Evolutionary conservation across 148 eudicot species (phyloP).

Genomic region (Cornus kousa): DNA sequence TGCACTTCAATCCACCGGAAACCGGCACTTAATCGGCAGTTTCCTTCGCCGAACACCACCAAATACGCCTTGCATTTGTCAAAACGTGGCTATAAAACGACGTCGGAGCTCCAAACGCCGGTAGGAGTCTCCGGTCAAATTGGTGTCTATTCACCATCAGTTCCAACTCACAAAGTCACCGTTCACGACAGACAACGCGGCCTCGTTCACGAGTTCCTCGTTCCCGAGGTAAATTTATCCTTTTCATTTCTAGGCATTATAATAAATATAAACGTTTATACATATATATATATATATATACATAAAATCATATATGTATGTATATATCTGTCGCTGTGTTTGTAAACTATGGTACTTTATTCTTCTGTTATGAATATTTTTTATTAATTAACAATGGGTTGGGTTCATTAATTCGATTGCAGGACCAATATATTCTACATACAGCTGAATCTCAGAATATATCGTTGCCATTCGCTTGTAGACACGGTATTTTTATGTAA

Average conservation of each 20-base stretch:
- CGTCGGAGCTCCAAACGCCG: slow-evolving; percentile 44
- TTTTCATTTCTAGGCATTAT: background rate
- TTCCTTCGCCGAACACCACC: slow-evolving; percentile 8
- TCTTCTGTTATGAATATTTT: too few relatives aligned
- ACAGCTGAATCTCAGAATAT: slow-evolving; percentile 89
- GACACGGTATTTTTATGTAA: slow-evolving; percentile 71
- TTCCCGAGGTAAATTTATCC: slow-evolving; percentile 64
- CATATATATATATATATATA: too few relatives aligned
- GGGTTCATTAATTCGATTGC: slow-evolving; percentile 13
- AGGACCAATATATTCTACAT: slow-evolving; percentile 93
- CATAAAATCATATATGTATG: background rate
- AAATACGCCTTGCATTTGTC: slow-evolving; percentile 7
- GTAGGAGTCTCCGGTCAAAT: slow-evolving; percentile 19
- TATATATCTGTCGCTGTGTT: background rate
- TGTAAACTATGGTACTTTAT: too few relatives aligned
- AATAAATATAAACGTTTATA: too few relatives aligned
- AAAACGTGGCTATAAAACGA: slow-evolving; percentile 30
- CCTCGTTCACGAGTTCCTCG: slow-evolving; percentile 67
- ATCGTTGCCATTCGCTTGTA: slow-evolving; percentile 88
- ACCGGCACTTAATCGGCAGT: slow-evolving; percentile 31
- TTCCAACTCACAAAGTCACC: slow-evolving; percentile 68
- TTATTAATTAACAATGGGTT: background rate
- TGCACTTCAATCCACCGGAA: slow-evolving; percentile 30
- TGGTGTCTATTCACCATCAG: slow-evolving; percentile 22
- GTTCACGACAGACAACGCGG: slow-evolving; percentile 81